phyloP scores from a whole-genome alignment of 2,329 filamentous ascomycete genomes.

The Cordyceps tenuipes region DNA sequence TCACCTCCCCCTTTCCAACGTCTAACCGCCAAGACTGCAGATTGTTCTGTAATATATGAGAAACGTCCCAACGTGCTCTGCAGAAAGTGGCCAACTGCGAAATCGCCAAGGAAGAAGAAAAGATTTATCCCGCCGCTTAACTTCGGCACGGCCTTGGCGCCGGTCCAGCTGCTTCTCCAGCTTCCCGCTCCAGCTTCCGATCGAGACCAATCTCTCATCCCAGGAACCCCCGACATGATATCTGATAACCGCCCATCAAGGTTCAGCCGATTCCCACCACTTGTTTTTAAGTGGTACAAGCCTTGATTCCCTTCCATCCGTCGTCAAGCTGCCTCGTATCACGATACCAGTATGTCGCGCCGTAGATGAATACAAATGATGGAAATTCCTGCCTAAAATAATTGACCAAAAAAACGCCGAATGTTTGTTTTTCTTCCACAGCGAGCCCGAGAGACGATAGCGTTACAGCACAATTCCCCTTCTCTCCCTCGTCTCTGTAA shows the following conservation, averaged over 20 bases:
- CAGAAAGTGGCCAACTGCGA: background rate
- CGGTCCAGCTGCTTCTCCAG: background rate
- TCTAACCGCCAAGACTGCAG: constrained; percentile 1
- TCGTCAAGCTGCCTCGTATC: background rate
- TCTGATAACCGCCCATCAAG: too few species aligned
- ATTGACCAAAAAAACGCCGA: constrained; percentile 8
- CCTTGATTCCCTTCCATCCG: background rate
- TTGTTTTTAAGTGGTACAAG: too few species aligned
- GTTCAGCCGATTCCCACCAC: too few species aligned
- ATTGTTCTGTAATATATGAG: too few species aligned
- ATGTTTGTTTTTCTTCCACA: background rate
- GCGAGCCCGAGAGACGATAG: constrained; percentile 7
- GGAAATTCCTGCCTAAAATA: constrained; percentile 11
- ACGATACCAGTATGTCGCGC: background rate
- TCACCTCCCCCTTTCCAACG: too few species aligned
- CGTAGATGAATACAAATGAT: background rate
- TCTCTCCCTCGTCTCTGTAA: constrained; percentile 1
- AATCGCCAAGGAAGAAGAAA: background rate
- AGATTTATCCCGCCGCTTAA: background rate
- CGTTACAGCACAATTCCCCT: constrained; percentile 7
- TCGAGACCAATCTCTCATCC: too few species aligned
- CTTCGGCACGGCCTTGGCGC: background rate
- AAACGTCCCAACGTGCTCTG: background rate
- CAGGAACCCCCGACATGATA: too few species aligned
- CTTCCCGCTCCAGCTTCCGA: too few species aligned